A percentile compares a stretch with the other conserved stretches of the same genome.
Conservation (phyloP, 768 basidiomycete species). For the Lactifluus subvellereus region DNA sequence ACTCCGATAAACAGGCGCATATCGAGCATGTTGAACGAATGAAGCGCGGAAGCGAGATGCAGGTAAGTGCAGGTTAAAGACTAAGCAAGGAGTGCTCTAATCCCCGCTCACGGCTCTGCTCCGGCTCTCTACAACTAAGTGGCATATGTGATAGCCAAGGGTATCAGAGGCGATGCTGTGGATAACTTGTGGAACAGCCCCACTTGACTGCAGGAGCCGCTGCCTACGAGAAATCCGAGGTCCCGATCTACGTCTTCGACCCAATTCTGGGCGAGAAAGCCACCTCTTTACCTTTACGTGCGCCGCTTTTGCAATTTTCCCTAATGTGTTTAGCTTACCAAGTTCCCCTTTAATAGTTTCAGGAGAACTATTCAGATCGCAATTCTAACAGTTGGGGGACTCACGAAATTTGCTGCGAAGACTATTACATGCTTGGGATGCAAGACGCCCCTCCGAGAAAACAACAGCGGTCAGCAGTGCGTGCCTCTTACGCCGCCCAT, state of each 20-base stretch:
- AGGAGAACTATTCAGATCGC: conserved; percentile 94
- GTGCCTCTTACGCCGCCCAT: conserved; percentile 25
- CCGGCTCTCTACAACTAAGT: conserved; percentile 98
- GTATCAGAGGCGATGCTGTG: conserved; percentile 64
- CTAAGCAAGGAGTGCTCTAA: not conserved
- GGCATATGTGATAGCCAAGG: conserved; percentile 97
- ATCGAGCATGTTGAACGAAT: conserved; percentile 93
- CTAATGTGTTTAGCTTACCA: not conserved
- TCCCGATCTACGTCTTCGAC: conserved; percentile 94
- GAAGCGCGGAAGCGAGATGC: conserved; percentile 82
- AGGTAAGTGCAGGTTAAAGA: conserved; percentile 37
- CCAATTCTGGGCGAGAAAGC: conserved; percentile 95
- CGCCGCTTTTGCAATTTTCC: conserved; percentile 30
- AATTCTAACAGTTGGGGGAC: conserved; percentile 90
- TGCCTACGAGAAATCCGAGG: conserved; percentile 98
- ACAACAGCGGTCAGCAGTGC: conserved; percentile 67
- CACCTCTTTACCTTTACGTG: conserved; percentile 55
- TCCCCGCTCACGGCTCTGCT: conserved; percentile 65
- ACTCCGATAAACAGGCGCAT: conserved; percentile 93
- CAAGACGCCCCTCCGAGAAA: conserved; percentile 77
- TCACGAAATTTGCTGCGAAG: conserved; percentile 99
- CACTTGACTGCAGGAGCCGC: conserved; percentile 61
- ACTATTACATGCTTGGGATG: conserved; percentile 93
- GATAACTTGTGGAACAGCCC: not conserved
- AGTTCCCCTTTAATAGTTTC: conserved; percentile 52